phyloP scores from a whole-genome alignment of 805 yeast species.

The Wickerhamiella spandovensis region DNA sequence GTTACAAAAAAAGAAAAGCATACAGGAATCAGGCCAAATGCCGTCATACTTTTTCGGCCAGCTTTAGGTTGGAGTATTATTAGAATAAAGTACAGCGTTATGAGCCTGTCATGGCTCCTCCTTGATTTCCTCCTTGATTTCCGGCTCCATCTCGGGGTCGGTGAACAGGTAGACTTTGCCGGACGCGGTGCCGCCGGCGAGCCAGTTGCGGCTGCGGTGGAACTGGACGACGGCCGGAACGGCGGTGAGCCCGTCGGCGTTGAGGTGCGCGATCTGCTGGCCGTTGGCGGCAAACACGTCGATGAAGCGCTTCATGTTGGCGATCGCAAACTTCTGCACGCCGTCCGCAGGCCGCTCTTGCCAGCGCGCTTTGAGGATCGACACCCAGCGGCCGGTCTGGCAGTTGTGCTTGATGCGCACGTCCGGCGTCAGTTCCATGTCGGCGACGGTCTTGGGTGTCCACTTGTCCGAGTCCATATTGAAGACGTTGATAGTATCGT shows the following conservation, averaged over 20 bases:
- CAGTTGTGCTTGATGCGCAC: conserved; percentile 73
- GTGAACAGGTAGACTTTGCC: conserved; percentile 63
- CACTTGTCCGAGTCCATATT: conserved; percentile 30
- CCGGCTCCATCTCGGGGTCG: not conserved
- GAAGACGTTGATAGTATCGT: conserved; percentile 66
- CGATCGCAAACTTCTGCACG: conserved; percentile 75
- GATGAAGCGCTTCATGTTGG: conserved; percentile 78
- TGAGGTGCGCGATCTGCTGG: conserved; percentile 60
- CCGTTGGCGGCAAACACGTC: conserved; percentile 76
- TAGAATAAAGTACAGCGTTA: no score
- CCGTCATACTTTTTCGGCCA: no score
- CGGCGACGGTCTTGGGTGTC: conserved; percentile 8
- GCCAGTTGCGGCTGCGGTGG: conserved; percentile 82
- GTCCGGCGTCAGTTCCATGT: conserved; percentile 39
- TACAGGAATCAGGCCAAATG: no score
- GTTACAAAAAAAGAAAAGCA: no score
- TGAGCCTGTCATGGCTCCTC: not conserved
- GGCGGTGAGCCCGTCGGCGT: conserved; percentile 53
- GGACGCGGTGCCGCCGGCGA: conserved; percentile 87
- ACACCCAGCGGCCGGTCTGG: conserved; percentile 95
- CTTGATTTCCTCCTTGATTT: not conserved
- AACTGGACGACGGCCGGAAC: conserved; percentile 83
- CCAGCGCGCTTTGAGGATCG: conserved; percentile 82
- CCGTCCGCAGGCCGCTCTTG: conserved; percentile 59
- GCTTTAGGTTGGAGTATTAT: no score